Evolutionary conservation across 2,329 filamentous ascomycete species (phyloP).

Genomic region (Exophiala sp.): DNA sequence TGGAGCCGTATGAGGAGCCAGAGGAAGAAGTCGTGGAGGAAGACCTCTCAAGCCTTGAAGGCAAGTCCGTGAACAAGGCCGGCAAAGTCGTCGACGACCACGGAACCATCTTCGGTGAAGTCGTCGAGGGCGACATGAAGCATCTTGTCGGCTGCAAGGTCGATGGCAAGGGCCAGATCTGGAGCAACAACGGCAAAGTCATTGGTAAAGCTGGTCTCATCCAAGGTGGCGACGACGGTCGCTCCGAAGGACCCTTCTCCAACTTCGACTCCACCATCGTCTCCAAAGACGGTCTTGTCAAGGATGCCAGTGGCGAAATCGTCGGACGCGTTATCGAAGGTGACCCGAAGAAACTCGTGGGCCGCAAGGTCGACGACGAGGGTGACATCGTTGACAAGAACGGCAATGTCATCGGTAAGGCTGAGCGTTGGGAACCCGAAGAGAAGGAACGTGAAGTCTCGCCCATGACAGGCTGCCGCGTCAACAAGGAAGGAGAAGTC

Average conservation of each 20-base stretch:
- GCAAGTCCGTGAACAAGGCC: constrained; percentile 61
- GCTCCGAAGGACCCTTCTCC: constrained; percentile 52
- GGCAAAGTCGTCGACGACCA: constrained; percentile 60
- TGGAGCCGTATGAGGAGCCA: constrained; percentile 53
- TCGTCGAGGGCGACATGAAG: constrained; percentile 55
- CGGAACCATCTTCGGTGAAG: constrained; percentile 57
- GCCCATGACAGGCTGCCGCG: constrained; percentile 55
- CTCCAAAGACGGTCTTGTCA: constrained; percentile 56
- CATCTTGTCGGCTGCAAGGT: constrained; percentile 60
- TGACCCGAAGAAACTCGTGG: constrained; percentile 60
- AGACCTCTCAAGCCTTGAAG: constrained; percentile 59
- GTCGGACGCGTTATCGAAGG: constrained; percentile 61
- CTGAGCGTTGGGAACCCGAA: constrained; percentile 65
- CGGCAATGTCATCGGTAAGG: constrained; percentile 65
- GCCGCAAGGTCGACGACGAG: constrained; percentile 64
- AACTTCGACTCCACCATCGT: constrained; percentile 57
- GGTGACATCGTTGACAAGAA: constrained; percentile 65
- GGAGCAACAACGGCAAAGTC: constrained; percentile 61
- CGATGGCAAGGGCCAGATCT: constrained; percentile 61
- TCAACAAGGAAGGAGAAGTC: constrained; percentile 52
- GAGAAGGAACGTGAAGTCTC: constrained; percentile 54
- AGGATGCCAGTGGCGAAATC: constrained; percentile 52
- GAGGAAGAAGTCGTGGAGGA: constrained; percentile 46
- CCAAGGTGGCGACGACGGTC: constrained; percentile 43
- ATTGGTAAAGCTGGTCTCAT: constrained; percentile 58